Evolutionary conservation across 2,329 filamentous ascomycete species (phyloP).

Genomic region (Venturia oleaginea): DNA sequence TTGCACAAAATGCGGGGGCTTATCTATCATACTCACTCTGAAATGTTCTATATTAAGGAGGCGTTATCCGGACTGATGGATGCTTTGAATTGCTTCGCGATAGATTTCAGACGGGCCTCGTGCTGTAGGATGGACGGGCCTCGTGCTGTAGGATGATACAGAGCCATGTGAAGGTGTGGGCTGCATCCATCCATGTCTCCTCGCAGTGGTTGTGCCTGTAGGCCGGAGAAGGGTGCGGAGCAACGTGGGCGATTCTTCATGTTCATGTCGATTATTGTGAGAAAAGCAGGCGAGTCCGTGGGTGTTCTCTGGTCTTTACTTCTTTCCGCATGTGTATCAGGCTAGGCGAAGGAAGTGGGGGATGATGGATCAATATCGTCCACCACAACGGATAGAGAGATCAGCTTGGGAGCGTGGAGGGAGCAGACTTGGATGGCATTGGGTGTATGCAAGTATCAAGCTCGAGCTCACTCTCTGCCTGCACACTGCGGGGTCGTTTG

Average conservation of each 20-base stretch:
- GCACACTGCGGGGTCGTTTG: slow-evolving; percentile 3
- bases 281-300: neutral
- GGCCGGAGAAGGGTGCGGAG: neutral
- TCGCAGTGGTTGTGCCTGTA: neutral
- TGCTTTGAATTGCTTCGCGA: neutral
- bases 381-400: neutral
- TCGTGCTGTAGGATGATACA: neutral
- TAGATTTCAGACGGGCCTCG: neutral
- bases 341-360: neutral
- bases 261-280: neutral
- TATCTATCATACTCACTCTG: neutral
- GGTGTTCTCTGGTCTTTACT: neutral
- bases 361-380: neutral
- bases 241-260: neutral
- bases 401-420: neutral
- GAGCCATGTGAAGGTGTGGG: neutral
- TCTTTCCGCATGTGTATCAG: neutral
- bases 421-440: neutral
- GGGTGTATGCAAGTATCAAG: neutral
- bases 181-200: neutral
- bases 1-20: neutral
- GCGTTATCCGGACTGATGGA: neutral
- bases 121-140: neutral
- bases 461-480: neutral
- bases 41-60: neutral